These are phyloP conservation scores for Aspergillus asperescens DNA, from an alignment of 495 filamentous ascomycete species.

Conservation along the genomic window DNA sequence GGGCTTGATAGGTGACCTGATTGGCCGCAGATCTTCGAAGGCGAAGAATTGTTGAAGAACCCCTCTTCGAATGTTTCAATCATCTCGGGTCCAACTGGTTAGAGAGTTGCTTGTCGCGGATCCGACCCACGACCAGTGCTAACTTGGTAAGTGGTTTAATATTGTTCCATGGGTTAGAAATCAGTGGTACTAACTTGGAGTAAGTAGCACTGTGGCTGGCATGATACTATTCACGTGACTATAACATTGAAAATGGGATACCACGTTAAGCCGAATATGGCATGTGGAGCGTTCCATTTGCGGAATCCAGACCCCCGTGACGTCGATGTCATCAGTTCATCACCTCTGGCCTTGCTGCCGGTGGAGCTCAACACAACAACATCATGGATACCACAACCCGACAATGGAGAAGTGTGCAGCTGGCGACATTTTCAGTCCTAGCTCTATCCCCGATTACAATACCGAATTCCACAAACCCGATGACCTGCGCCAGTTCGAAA, in stretches of 20 bases:
- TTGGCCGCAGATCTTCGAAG: background rate
- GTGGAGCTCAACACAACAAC: background rate
- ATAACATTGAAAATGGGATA: too few species aligned
- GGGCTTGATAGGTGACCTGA: background rate
- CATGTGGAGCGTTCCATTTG: background rate
- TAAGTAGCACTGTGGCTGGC: too few species aligned
- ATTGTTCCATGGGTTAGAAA: too few species aligned
- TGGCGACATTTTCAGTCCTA: conserved; percentile 35
- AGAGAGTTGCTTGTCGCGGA: too few species aligned
- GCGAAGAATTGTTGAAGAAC: too few species aligned
- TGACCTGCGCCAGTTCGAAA: conserved; percentile 48
- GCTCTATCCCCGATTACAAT: conserved; percentile 56
- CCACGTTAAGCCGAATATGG: background rate
- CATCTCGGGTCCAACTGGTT: conserved; percentile 6
- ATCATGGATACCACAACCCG: conserved; percentile 26
- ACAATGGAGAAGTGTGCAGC: conserved; percentile 35
- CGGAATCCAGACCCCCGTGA: conserved; percentile 1
- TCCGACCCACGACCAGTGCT: too few species aligned
- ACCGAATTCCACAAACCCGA: conserved; percentile 57
- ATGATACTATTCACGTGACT: too few species aligned
- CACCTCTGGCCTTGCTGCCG: background rate
- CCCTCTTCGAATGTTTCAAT: too few species aligned
- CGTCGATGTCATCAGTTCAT: conserved; percentile 5
- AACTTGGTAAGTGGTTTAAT: too few species aligned
- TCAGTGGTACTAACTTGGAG: too few species aligned